Evolutionary conservation across 495 filamentous ascomycete species (phyloP).

Genomic region (Tuber umbilicatum): DNA sequence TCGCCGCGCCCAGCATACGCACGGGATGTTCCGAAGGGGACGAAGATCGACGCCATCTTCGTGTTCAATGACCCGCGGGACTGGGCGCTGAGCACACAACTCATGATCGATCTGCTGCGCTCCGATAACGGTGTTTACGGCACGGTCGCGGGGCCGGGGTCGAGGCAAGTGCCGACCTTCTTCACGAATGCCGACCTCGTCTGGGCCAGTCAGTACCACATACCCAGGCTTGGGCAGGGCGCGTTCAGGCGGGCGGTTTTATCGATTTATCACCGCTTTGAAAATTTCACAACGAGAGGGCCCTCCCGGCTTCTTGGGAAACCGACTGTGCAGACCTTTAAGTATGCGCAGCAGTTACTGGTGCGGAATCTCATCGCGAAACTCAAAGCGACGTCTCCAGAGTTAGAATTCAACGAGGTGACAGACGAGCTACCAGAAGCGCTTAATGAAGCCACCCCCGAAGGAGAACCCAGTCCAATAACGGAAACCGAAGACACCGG

Average conservation of each 20-base stretch:
- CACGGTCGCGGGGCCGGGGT: constrained; percentile 63
- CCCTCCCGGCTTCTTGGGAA: constrained; percentile 89
- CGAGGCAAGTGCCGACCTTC: constrained; percentile 71
- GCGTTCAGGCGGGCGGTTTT: constrained; percentile 76
- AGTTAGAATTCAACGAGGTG: constrained; percentile 29
- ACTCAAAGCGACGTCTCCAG: constrained; percentile 48
- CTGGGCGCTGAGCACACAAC: constrained; percentile 68
- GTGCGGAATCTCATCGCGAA: constrained; percentile 46
- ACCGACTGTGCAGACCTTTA: constrained; percentile 67
- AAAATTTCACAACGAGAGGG: too few species aligned
- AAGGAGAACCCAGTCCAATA: background rate
- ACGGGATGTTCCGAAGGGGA: constrained; percentile 47
- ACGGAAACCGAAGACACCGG: constrained; percentile 22
- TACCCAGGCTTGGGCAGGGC: constrained; percentile 89
- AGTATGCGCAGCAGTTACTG: constrained; percentile 72
- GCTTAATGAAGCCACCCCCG: background rate
- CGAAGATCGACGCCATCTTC: constrained; percentile 78
- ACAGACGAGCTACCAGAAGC: constrained; percentile 8
- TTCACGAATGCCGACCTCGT: constrained; percentile 86
- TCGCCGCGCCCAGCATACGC: constrained; percentile 38
- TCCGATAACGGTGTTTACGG: constrained; percentile 68
- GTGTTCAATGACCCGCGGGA: constrained; percentile 89
- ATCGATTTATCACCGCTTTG: constrained; percentile 68
- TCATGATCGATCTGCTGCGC: constrained; percentile 74
- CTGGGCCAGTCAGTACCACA: constrained; percentile 74